Evolutionary conservation across 768 basidiomycete species (phyloP).

Genomic region (Boletus subcaerulescens): DNA sequence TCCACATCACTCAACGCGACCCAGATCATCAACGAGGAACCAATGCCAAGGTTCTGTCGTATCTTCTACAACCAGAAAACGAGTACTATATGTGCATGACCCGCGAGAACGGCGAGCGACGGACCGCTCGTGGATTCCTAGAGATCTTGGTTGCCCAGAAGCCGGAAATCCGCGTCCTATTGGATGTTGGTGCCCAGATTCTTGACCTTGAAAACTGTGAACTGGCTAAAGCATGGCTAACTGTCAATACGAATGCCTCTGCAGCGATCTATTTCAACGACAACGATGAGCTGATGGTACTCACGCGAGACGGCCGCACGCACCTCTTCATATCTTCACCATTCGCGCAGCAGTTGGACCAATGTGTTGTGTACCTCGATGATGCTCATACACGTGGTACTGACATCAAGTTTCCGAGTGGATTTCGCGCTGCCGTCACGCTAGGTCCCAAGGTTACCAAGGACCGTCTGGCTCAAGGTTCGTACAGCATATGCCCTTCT

Average conservation of each 20-base stretch:
- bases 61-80: slow-evolving; percentile 28
- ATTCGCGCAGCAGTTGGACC: slow-evolving; percentile 33
- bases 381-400: slow-evolving; percentile 41
- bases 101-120: slow-evolving; percentile 11
- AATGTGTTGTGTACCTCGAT: slow-evolving; percentile 37
- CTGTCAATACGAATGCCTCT: slow-evolving; percentile 4
- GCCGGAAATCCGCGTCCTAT: slow-evolving; percentile 42
- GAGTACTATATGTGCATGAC: slow-evolving; percentile 16
- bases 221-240: slow-evolving; percentile 42
- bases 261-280: slow-evolving; percentile 34
- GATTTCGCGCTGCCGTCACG: slow-evolving; percentile 37
- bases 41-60: slow-evolving; percentile 40
- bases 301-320: slow-evolving; percentile 26
- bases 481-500: neutral
- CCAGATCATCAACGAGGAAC: slow-evolving; percentile 34
- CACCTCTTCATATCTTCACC: slow-evolving; percentile 33
- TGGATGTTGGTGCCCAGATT: slow-evolving; percentile 59
- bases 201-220: slow-evolving; percentile 45
- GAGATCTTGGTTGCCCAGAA: slow-evolving; percentile 31
- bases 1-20: slow-evolving; percentile 32
- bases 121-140: slow-evolving; percentile 21
- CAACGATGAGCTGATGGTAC: slow-evolving; percentile 33
- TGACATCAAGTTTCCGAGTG: slow-evolving; percentile 35
- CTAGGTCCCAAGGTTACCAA: slow-evolving; percentile 38
- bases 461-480: slow-evolving; percentile 36